These are phyloP conservation scores for Thraustochytrium sp. DNA, from an alignment of 352 stramenopile species.

Conservation along the genomic window DNA sequence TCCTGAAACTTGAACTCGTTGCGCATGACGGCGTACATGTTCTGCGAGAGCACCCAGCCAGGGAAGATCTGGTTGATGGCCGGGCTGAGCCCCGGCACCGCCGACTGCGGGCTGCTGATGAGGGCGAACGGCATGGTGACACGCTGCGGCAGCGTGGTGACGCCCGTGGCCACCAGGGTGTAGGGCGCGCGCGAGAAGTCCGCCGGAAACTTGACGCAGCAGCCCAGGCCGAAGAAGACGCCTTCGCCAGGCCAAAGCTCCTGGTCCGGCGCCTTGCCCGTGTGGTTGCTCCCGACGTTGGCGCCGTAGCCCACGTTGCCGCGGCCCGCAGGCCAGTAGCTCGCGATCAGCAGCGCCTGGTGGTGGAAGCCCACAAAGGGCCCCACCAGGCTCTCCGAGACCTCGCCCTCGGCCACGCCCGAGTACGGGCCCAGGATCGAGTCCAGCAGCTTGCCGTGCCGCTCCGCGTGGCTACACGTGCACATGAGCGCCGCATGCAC, in stretches of 20 bases:
- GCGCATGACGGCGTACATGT: constrained; percentile 78
- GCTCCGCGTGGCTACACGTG: constrained; percentile 66
- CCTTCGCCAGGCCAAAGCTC: constrained; percentile 86
- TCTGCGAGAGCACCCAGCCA: constrained; percentile 79
- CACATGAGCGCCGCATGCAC: constrained; percentile 66
- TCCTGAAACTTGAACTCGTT: constrained; percentile 73
- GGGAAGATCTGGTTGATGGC: constrained; percentile 53
- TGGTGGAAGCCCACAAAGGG: constrained; percentile 91
- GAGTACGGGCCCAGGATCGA: constrained; percentile 76
- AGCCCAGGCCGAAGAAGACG: constrained; percentile 87
- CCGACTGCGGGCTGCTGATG: constrained; percentile 63
- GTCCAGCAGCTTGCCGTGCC: constrained; percentile 72
- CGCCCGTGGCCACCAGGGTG: constrained; percentile 85
- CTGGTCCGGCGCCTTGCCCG: constrained; percentile 66
- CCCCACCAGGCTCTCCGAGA: constrained; percentile 79
- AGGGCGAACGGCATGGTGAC: constrained; percentile 65
- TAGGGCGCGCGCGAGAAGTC: constrained; percentile 84
- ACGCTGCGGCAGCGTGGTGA: constrained; percentile 76
- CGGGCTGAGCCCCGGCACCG: constrained; percentile 3
- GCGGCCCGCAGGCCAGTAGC: constrained; percentile 80
- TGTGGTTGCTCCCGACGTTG: constrained; percentile 95
- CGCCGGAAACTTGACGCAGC: constrained; percentile 87
- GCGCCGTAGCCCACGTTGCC: constrained; percentile 86
- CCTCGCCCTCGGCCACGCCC: constrained; percentile 74
- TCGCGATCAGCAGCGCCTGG: constrained; percentile 81